Conservation (phyloP, 768 basidiomycete species). For the Tulasnella sp. region DNA sequence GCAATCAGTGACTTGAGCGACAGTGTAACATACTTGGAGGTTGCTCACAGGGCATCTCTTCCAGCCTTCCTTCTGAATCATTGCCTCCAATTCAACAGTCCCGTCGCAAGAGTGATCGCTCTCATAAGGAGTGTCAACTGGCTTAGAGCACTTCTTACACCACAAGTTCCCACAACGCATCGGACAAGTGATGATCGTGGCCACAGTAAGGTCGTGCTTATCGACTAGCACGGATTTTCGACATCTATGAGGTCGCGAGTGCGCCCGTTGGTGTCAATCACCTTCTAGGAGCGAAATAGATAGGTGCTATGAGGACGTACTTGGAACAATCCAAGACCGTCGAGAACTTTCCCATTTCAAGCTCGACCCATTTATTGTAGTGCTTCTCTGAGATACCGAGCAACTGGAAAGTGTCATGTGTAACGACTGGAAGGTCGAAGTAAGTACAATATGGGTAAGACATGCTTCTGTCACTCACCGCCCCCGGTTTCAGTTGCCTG, state of each 20-base stretch:
- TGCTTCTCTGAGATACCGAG: slow-evolving; percentile 39
- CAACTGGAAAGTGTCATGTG: slow-evolving; percentile 32
- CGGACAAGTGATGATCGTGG: slow-evolving; percentile 40
- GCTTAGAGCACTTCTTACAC: slow-evolving; percentile 51
- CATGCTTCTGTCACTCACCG: slow-evolving; percentile 24
- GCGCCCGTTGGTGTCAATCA: no score
- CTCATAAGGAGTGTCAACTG: slow-evolving; percentile 31
- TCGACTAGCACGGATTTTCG: slow-evolving; percentile 40
- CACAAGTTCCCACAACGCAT: slow-evolving; percentile 41
- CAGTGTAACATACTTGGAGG: neutral
- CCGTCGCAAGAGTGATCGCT: slow-evolving; percentile 48
- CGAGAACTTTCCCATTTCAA: slow-evolving; percentile 38
- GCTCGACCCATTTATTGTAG: slow-evolving; percentile 35
- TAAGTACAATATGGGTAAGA: neutral
- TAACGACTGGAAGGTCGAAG: slow-evolving; percentile 29
- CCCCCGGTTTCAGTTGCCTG: slow-evolving; percentile 23
- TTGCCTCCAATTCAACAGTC: slow-evolving; percentile 39
- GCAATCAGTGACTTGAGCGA: neutral
- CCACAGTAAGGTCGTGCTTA: slow-evolving; percentile 35
- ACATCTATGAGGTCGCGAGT: slow-evolving; percentile 35
- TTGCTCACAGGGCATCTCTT: slow-evolving; percentile 45
- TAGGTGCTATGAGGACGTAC: slow-evolving; percentile 27
- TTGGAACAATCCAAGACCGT: slow-evolving; percentile 40
- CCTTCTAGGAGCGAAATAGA: neutral
- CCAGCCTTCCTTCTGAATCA: slow-evolving; percentile 51